phyloP scores from a whole-genome alignment of 2,329 filamentous ascomycete genomes.

The Stachybotrys echinatus region DNA sequence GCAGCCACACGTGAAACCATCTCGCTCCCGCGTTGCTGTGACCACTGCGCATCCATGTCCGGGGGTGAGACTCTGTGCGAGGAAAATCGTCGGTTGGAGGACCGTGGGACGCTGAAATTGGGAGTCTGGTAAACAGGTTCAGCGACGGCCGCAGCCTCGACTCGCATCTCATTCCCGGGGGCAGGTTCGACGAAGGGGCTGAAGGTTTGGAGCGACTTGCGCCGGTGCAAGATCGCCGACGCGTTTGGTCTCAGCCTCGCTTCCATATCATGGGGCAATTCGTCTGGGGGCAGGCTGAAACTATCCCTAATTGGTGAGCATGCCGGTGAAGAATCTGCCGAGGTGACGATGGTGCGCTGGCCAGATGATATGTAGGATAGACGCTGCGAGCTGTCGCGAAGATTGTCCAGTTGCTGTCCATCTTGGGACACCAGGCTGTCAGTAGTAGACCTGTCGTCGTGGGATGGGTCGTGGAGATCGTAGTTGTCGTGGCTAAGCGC shows the following conservation, averaged over 20 bases:
- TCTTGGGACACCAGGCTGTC: slow-evolving; percentile 55
- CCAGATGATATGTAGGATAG: slow-evolving; percentile 57
- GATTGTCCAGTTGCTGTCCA: slow-evolving; percentile 50
- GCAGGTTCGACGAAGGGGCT: slow-evolving; percentile 37
- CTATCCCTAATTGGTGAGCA: slow-evolving; percentile 50
- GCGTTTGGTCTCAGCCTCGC: slow-evolving; percentile 46
- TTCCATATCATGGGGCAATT: slow-evolving; percentile 18
- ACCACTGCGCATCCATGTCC: neutral
- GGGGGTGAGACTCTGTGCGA: slow-evolving; percentile 18
- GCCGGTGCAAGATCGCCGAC: slow-evolving; percentile 42
- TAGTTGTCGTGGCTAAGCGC: neutral
- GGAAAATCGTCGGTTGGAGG: slow-evolving; percentile 40
- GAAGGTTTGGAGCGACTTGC: slow-evolving; percentile 45
- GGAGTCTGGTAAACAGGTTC: slow-evolving; percentile 24
- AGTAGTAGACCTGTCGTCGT: slow-evolving; percentile 52
- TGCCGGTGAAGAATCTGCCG: slow-evolving; percentile 51
- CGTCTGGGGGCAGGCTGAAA: slow-evolving; percentile 28
- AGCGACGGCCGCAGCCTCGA: slow-evolving; percentile 4
- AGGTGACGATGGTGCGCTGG: slow-evolving; percentile 55
- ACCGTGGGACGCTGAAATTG: slow-evolving; percentile 50
- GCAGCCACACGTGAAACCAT: slow-evolving; percentile 7
- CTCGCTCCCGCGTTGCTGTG: neutral
- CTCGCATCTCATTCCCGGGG: slow-evolving; percentile 7
- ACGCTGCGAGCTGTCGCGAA: slow-evolving; percentile 52
- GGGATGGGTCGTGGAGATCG: slow-evolving; percentile 29